Evolutionary conservation across 768 basidiomycete species (phyloP), one percentile per base, ranked within the genome.

Genomic region (Neoboletus subvelutipes): DNA sequence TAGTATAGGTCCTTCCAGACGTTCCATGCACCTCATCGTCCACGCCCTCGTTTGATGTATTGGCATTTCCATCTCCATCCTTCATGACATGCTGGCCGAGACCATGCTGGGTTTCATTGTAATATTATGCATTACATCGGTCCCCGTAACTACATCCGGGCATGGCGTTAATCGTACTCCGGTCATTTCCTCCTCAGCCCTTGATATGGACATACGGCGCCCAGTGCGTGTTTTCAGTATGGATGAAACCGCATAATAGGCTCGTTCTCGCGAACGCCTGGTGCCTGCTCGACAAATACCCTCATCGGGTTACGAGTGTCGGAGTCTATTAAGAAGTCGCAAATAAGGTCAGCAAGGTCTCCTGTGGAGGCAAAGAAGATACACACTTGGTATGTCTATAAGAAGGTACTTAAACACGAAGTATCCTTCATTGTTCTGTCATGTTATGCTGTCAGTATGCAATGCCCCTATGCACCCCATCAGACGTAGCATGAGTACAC

Each of bases 401-500:
- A 91, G 77, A 48, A 92, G 77, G 70, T 91, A 91, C 49, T 86
- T 80, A 71, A 88, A 88, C 55, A 86, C 81, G 67, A 89, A 93
- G 67, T 87, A 85, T 9, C 90, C 90, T 50, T 87, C 81, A 48
- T 82, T 81, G 60, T 90, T 87, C 90, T 92, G 67, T 45, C 31
- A 53, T 41, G 52, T 54, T 52, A 60, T 22, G 50, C 45, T 34
- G 51, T 62, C 54, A 57, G 51, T 41, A 58, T 51, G 24, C 47
- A 45, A 57, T 33, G 20, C 45, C 26, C 45, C 39, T 45, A 45
- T 56, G 53, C 47, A 51, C 20, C 37, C 26, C 49, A 50, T 29
- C 51, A 53, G 45, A n/a, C 24, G 28, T 7, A 33, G 56, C 45
- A 54, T 17, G 45, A 57, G 50, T 37, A 45, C 20, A 17, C 39